Percentiles rank a stretch among this genome's conserved stretches.
phyloP scores from a whole-genome alignment of 495 filamentous ascomycete genomes.

The Neurospora sp. region DNA sequence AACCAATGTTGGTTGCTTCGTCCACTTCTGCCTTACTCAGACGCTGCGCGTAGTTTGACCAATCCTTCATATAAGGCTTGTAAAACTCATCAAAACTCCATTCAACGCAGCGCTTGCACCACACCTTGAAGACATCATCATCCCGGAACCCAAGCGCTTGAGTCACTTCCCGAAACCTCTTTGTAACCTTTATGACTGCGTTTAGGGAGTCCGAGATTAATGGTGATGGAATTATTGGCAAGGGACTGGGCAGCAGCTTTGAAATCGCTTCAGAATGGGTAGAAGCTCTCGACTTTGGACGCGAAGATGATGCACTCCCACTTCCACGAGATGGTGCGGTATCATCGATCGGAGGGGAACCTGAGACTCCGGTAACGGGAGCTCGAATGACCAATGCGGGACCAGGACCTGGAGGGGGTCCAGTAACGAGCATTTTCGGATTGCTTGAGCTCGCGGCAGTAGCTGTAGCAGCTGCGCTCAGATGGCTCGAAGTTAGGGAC shows the following conservation, averaged over 20 bases:
- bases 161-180: neutral
- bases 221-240: neutral
- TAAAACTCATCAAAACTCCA: neutral
- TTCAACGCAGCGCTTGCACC: neutral
- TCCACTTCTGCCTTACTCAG: neutral
- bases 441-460: too few relatives aligned
- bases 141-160: neutral
- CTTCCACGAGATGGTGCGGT: neutral
- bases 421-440: too few relatives aligned
- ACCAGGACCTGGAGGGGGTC: too few relatives aligned
- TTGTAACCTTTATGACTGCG: neutral
- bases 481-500: too few relatives aligned
- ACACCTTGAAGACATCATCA: neutral
- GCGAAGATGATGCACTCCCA: neutral
- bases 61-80: neutral
- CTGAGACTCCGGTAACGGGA: neutral
- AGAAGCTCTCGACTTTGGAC: neutral
- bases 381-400: too few relatives aligned
- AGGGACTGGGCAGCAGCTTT: neutral
- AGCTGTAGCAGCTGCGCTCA: too few relatives aligned
- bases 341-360: neutral
- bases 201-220: neutral
- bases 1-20: neutral
- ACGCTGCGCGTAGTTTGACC: neutral
- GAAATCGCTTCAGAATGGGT: neutral